phyloP scores from a whole-genome alignment of 768 basidiomycete genomes.

The Psilocybe cubensis region DNA sequence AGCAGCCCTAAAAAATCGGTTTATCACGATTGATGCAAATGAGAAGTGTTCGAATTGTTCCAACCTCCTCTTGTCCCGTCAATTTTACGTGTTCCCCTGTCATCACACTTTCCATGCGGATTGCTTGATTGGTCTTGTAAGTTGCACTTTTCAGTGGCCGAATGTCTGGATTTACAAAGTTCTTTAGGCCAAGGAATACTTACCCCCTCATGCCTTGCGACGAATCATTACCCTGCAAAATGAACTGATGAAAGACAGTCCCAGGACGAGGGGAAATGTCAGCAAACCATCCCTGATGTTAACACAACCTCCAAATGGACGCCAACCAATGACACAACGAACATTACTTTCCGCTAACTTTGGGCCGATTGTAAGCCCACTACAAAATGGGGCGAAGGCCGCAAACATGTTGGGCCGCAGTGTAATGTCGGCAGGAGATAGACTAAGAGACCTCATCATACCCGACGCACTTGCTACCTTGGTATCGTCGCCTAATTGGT shows the following conservation, averaged over 20 bases:
- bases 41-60: slow-evolving; percentile 88
- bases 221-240: slow-evolving; percentile 86
- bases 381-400: slow-evolving; percentile 67
- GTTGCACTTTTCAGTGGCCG: slow-evolving; percentile 28
- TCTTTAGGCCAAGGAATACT: slow-evolving; percentile 85
- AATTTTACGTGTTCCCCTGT: slow-evolving; percentile 99
- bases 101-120: slow-evolving; percentile 98
- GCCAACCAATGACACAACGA: slow-evolving; percentile 52
- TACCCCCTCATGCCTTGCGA: slow-evolving; percentile 80
- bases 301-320: slow-evolving; percentile 29
- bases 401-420: slow-evolving; percentile 76
- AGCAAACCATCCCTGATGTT: slow-evolving; percentile 31
- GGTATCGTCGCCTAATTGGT: slow-evolving; percentile 78
- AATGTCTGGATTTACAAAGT: slow-evolving; percentile 9
- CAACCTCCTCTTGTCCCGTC: slow-evolving; percentile 76
- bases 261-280: slow-evolving; percentile 29
- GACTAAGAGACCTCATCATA: slow-evolving; percentile 87
- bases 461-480: slow-evolving; percentile 91
- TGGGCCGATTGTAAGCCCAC: slow-evolving; percentile 48
- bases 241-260: slow-evolving; percentile 68
- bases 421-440: slow-evolving; percentile 87
- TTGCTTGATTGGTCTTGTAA: slow-evolving; percentile 91
- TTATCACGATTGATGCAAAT: slow-evolving; percentile 87
- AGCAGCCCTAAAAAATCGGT: slow-evolving; percentile 79
- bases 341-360: slow-evolving; percentile 81